These are phyloP conservation scores for Cyberlindnera suaveolens DNA, from an alignment of 805 yeast genomes.

Conservation along the genomic window DNA sequence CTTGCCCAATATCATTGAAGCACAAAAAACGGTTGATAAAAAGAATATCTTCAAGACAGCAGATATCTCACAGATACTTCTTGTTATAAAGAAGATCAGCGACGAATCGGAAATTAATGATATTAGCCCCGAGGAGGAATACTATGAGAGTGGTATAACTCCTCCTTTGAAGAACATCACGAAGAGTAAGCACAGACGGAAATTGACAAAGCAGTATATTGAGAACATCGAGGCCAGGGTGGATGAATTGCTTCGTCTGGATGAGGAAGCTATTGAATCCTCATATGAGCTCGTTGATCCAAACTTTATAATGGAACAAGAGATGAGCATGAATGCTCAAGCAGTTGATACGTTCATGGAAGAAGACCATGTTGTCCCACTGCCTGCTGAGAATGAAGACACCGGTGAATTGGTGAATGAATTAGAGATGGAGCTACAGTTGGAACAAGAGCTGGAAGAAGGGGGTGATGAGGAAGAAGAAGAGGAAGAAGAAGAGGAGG, in stretches of 20 bases:
- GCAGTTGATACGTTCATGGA: slow-evolving; percentile 2
- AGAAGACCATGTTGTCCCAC: slow-evolving; percentile 1
- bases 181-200: slow-evolving; percentile 64
- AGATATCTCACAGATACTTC: slow-evolving; percentile 79
- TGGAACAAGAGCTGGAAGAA: slow-evolving; percentile 32
- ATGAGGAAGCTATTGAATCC: slow-evolving; percentile 78
- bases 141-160: slow-evolving; percentile 61
- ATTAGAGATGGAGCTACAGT: slow-evolving; percentile 51
- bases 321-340: not conserved
- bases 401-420: slow-evolving; percentile 25
- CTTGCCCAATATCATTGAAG: slow-evolving; percentile 81
- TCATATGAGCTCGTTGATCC: slow-evolving; percentile 69
- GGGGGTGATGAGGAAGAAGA: slow-evolving; percentile 26
- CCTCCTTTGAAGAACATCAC: slow-evolving; percentile 72
- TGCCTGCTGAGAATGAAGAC: slow-evolving; percentile 1
- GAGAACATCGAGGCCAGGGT: slow-evolving; percentile 76
- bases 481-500: slow-evolving; percentile 19
- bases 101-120: slow-evolving; percentile 42
- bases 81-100: slow-evolving; percentile 55
- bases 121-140: slow-evolving; percentile 31
- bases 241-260: slow-evolving; percentile 65
- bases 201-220: slow-evolving; percentile 63
- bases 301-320: slow-evolving; percentile 15
- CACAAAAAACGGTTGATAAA: slow-evolving; percentile 81
- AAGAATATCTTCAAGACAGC: slow-evolving; percentile 84